Conservation (phyloP, 2,329 filamentous ascomycete genomes). For the Zelopaecilomyces penicillatus region DNA sequence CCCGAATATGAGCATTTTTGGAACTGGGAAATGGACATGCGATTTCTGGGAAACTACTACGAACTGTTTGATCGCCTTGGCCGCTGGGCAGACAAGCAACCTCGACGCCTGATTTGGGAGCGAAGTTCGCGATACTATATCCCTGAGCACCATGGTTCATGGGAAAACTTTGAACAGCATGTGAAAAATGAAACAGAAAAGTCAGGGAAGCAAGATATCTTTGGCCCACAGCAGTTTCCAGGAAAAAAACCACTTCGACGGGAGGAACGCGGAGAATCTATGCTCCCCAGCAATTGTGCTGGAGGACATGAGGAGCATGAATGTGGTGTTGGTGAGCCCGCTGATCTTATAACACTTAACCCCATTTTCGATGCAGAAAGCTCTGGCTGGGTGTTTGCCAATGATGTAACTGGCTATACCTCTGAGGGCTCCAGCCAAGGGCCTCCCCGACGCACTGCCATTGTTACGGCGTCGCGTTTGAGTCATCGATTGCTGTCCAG, state of each 20-base stretch:
- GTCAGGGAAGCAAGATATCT: slow-evolving; percentile 48
- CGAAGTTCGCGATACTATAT: slow-evolving; percentile 70
- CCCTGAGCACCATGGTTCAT: slow-evolving; percentile 58
- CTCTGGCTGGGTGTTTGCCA: slow-evolving; percentile 65
- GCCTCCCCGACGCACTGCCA: slow-evolving; percentile 58
- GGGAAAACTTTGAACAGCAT: slow-evolving; percentile 61
- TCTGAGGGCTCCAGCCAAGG: slow-evolving; percentile 30
- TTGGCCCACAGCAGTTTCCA: slow-evolving; percentile 55
- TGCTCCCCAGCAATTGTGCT: slow-evolving; percentile 47
- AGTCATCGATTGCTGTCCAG: slow-evolving; percentile 56
- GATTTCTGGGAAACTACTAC: slow-evolving; percentile 58
- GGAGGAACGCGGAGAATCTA: slow-evolving; percentile 43
- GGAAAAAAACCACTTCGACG: slow-evolving; percentile 39
- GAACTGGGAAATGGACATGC: slow-evolving; percentile 65
- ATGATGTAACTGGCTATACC: slow-evolving; percentile 62
- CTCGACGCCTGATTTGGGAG: slow-evolving; percentile 68
- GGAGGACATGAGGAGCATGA: slow-evolving; percentile 39
- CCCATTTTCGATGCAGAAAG: slow-evolving; percentile 64
- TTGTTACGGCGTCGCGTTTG: slow-evolving; percentile 63
- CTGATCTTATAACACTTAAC: slow-evolving; percentile 70
- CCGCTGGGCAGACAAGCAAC: slow-evolving; percentile 59
- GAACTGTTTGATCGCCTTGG: slow-evolving; percentile 63
- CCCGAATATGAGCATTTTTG: slow-evolving; percentile 60
- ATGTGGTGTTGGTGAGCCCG: slow-evolving; percentile 63
- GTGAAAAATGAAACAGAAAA: slow-evolving; percentile 53